phyloP scores from a whole-genome alignment of 2,329 filamentous ascomycete species.

The Claviceps sorghi region DNA sequence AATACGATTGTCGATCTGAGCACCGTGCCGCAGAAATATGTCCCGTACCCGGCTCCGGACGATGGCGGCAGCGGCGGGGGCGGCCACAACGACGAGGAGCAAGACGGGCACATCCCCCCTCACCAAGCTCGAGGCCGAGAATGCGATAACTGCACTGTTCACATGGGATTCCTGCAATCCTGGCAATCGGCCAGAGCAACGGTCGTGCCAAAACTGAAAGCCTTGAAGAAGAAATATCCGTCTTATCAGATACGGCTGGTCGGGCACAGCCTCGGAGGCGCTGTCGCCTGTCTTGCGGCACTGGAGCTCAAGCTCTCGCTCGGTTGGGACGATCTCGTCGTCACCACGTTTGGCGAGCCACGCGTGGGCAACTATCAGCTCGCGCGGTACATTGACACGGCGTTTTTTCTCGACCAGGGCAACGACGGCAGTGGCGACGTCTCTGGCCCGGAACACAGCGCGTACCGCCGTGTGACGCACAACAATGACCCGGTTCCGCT shows the following conservation, averaged over 20 bases:
- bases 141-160: conserved; percentile 82
- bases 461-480: conserved; percentile 73
- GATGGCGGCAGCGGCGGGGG: conserved; percentile 25
- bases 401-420: conserved; percentile 30
- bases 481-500: conserved; percentile 76
- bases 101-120: not conserved
- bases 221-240: conserved; percentile 46
- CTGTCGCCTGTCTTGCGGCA: conserved; percentile 74
- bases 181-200: conserved; percentile 62
- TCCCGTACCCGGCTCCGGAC: conserved; percentile 59
- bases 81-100: conserved; percentile 11
- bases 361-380: conserved; percentile 45
- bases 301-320: conserved; percentile 60
- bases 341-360: conserved; percentile 92
- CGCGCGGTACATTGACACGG: conserved; percentile 37
- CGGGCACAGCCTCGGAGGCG: conserved; percentile 84
- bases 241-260: conserved; percentile 63
- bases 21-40: conserved; percentile 77
- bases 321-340: conserved; percentile 57
- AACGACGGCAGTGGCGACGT: conserved; percentile 18
- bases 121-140: conserved; percentile 23
- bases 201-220: conserved; percentile 53
- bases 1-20: conserved; percentile 86
- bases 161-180: conserved; percentile 74
- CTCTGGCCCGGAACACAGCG: conserved; percentile 18